Percentiles rank a stretch among this genome's conserved stretches.
These are phyloP conservation scores for Aspergillus sp. DNA, from an alignment of 2,329 filamentous ascomycete species.

Conservation along the genomic window DNA sequence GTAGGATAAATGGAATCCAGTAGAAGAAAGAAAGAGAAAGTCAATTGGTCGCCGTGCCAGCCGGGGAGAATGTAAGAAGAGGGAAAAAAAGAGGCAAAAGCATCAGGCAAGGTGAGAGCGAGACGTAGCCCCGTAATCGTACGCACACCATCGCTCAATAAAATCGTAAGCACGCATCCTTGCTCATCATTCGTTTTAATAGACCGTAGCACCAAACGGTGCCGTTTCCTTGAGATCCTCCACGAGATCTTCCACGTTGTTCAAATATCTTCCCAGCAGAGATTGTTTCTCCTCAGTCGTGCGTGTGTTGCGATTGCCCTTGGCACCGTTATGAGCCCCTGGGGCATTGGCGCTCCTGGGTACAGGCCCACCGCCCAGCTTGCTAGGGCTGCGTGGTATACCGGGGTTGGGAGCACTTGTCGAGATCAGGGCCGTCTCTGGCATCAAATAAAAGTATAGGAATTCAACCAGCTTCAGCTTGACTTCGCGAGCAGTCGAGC, in stretches of 20 bases:
- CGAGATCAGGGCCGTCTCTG: constrained; percentile 62
- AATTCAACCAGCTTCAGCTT: constrained; percentile 97
- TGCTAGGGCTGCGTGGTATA: constrained; percentile 68
- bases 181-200: constrained; percentile 24
- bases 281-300: constrained; percentile 80
- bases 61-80: constrained; percentile 12
- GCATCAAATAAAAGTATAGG: constrained; percentile 98
- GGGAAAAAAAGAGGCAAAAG: constrained; percentile 10
- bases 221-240: constrained; percentile 78
- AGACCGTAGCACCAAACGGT: constrained; percentile 62
- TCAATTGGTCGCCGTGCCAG: constrained; percentile 9
- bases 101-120: constrained; percentile 13
- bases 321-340: constrained; percentile 24
- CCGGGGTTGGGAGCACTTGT: constrained; percentile 38
- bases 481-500: constrained; percentile 80
- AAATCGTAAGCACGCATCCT: constrained; percentile 10
- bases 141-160: constrained; percentile 22
- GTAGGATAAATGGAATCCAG: constrained; percentile 1
- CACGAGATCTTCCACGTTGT: constrained; percentile 80
- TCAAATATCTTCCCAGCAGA: constrained; percentile 73
- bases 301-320: constrained; percentile 49
- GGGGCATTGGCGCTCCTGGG: constrained; percentile 38
- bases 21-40: constrained; percentile 7
- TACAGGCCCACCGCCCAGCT: constrained; percentile 62
- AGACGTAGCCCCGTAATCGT: constrained; percentile 21